Evolutionary conservation across 208 protist genomes (phyloP).

Genomic region (Herpetomonas samuelpessoai): DNA sequence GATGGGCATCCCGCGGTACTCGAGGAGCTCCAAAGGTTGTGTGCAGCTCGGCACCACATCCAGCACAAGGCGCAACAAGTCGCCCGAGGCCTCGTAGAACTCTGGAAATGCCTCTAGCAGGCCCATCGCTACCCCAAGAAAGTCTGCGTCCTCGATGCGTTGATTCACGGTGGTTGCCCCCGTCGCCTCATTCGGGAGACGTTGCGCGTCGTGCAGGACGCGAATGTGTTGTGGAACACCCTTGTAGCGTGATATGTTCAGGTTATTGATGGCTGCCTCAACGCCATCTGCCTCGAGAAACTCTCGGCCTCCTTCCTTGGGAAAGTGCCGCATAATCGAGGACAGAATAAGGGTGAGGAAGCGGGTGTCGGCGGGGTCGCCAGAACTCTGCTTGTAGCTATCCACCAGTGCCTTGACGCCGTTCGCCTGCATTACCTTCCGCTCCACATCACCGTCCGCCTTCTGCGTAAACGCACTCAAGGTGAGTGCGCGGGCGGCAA

Average conservation of each 20-base stretch:
- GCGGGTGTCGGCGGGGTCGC: conserved; percentile 86
- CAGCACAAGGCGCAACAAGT: conserved; percentile 50
- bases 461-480: conserved; percentile 82
- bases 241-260: conserved; percentile 88
- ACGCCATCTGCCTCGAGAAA: conserved; percentile 77
- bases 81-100: conserved; percentile 74
- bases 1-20: conserved; percentile 87
- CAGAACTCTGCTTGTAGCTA: conserved; percentile 76
- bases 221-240: conserved; percentile 87
- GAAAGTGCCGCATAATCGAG: conserved; percentile 84
- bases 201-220: conserved; percentile 71
- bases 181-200: conserved; percentile 42
- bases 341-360: conserved; percentile 82
- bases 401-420: conserved; percentile 71
- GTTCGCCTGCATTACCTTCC: conserved; percentile 63
- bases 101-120: conserved; percentile 82
- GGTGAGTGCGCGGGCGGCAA: conserved; percentile 74
- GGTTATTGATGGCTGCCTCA: conserved; percentile 69
- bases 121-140: conserved; percentile 78
- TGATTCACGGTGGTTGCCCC: conserved; percentile 33
- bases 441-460: conserved; percentile 77
- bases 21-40: conserved; percentile 65
- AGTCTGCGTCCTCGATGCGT: conserved; percentile 72
- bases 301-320: conserved; percentile 70
- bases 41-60: conserved; percentile 62